These are phyloP conservation scores for Mortierella hygrophila DNA, from an alignment of 192 early-diverging fungal genomes.

Conservation along the genomic window DNA sequence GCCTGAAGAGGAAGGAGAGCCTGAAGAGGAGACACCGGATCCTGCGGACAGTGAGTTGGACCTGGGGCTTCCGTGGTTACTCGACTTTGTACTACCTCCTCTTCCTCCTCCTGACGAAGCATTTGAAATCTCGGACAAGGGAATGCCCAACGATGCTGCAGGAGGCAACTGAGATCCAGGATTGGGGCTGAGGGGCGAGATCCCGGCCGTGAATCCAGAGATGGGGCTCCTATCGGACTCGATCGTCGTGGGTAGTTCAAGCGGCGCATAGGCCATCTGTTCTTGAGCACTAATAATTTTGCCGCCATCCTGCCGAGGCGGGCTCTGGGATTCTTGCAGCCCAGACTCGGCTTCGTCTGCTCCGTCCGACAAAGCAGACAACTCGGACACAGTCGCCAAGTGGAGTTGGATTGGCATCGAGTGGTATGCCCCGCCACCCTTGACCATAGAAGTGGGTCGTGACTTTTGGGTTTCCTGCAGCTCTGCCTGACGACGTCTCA, in stretches of 20 bases:
- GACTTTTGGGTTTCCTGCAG: conserved; percentile 17
- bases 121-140: neutral
- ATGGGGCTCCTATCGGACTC: conserved; percentile 29
- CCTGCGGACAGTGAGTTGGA: conserved; percentile 1
- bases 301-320: conserved; percentile 1
- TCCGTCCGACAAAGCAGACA: neutral
- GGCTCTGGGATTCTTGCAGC: neutral
- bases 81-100: neutral
- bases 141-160: neutral
- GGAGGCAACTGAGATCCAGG: neutral
- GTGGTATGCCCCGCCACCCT: neutral
- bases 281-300: conserved; percentile 44
- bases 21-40: neutral
- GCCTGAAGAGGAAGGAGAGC: neutral
- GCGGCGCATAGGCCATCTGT: conserved; percentile 16
- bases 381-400: conserved; percentile 33
- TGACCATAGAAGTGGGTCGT: conserved; percentile 46
- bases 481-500: conserved; percentile 22
- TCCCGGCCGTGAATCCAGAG: conserved; percentile 19
- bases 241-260: neutral
- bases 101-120: neutral
- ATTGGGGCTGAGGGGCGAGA: neutral
- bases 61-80: neutral
- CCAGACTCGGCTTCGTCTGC: neutral
- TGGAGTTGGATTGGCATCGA: neutral